phyloP scores from a whole-genome alignment of 2,329 filamentous ascomycete genomes.

The Colletotrichum limetticola region DNA sequence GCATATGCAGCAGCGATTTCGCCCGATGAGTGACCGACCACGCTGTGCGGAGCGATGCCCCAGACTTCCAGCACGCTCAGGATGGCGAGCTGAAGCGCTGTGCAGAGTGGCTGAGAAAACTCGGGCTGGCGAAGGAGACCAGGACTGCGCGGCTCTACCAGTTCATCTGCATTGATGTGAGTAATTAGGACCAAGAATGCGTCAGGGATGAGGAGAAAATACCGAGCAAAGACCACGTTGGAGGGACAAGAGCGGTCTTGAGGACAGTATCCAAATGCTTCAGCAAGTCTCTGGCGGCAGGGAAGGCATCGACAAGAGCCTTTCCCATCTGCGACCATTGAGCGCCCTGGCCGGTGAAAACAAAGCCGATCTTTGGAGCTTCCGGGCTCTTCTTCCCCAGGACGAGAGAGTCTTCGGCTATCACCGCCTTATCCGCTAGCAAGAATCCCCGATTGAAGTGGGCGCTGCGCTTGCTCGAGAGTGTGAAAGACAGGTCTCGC shows the following conservation, averaged over 20 bases:
- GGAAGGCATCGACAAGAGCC: constrained; percentile 19
- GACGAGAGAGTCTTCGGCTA: background rate
- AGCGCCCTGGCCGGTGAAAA: constrained; percentile 59
- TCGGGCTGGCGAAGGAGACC: constrained; percentile 36
- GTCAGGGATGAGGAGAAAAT: too few species aligned
- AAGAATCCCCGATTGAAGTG: constrained; percentile 40
- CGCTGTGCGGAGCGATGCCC: constrained; percentile 37
- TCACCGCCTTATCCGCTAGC: constrained; percentile 10
- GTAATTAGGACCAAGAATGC: too few species aligned
- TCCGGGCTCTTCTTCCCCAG: constrained; percentile 31
- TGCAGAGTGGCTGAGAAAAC: constrained; percentile 51
- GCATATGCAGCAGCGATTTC: constrained; percentile 63
- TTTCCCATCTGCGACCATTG: constrained; percentile 56
- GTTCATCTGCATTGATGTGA: constrained; percentile 24
- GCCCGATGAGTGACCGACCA: constrained; percentile 60
- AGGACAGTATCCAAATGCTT: background rate
- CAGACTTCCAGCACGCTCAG: constrained; percentile 40
- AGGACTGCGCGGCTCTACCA: constrained; percentile 39
- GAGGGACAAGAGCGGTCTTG: constrained; percentile 23
- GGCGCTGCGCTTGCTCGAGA: constrained; percentile 38
- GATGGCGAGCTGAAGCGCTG: constrained; percentile 48
- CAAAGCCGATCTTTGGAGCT: background rate
- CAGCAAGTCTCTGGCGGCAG: background rate
- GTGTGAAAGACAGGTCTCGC: constrained; percentile 42
- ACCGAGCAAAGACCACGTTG: constrained; percentile 37